Percentiles rank a stretch among this genome's conserved stretches.
Conservation (phyloP, 306 rosid genomes). For the Cyclanthera cordifolia region DNA sequence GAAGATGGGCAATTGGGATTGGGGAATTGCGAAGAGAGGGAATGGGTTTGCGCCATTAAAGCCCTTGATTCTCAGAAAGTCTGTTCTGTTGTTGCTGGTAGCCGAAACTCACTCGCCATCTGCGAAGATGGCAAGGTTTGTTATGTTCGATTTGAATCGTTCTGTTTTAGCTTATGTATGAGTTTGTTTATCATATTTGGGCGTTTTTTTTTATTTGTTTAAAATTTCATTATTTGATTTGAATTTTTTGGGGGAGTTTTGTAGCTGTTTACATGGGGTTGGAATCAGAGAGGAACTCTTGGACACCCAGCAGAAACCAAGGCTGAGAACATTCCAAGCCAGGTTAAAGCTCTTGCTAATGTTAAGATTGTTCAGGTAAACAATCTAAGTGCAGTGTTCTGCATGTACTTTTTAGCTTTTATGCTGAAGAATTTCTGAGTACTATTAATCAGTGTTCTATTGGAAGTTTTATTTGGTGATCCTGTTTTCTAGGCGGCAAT, state of each 20-base stretch:
- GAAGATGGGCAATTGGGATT: conserved; percentile 93
- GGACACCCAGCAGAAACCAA: conserved; percentile 81
- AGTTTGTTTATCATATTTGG: not conserved
- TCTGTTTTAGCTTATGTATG: not conserved
- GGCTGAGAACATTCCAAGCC: conserved; percentile 85
- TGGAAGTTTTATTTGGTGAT: not conserved
- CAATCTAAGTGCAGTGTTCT: not conserved
- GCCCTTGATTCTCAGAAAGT: conserved; percentile 35
- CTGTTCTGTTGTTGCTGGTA: conserved; percentile 84
- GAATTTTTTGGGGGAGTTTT: not conserved
- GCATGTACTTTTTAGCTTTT: not conserved
- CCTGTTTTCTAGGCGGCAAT: conserved; percentile 68
- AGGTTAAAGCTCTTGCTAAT: conserved; percentile 69
- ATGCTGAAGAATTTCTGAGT: not conserved
- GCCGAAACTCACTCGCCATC: conserved; percentile 92
- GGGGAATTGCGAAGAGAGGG: conserved; percentile 70
- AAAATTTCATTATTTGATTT: not conserved
- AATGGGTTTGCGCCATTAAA: conserved; percentile 45
- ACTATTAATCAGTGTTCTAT: not conserved
- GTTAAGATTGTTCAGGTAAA: conserved; percentile 78
- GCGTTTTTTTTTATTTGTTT: not conserved
- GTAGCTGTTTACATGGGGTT: conserved; percentile 96
- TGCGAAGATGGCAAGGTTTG: conserved; percentile 68
- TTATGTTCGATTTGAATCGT: not conserved
- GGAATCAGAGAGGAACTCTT: conserved; percentile 97